These are phyloP conservation scores for Biscogniauxia mediterranea DNA, from an alignment of 2,329 filamentous ascomycete genomes.

Conservation along the genomic window DNA sequence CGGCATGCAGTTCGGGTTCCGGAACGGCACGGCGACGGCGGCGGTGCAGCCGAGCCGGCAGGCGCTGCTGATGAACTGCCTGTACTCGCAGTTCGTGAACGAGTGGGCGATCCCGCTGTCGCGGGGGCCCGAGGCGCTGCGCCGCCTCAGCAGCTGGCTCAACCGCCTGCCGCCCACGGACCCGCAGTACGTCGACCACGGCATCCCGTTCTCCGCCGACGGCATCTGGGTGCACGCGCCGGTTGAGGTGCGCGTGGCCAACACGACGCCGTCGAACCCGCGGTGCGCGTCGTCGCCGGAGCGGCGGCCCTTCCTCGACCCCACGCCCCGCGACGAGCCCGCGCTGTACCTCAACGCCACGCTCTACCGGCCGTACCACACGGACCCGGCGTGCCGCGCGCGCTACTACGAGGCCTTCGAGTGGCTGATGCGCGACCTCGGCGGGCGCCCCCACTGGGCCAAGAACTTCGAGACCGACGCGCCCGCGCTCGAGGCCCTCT, in stretches of 20 bases:
- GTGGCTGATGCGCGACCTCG: slow-evolving; percentile 83
- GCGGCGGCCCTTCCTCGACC: slow-evolving; percentile 60
- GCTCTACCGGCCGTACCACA: slow-evolving; percentile 77
- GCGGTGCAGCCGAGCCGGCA: slow-evolving; percentile 77
- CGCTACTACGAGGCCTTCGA: slow-evolving; percentile 90
- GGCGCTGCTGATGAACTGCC: slow-evolving; percentile 91
- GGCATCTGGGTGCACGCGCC: slow-evolving; percentile 85
- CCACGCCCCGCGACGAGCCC: slow-evolving; percentile 64
- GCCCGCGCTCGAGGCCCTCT: slow-evolving; percentile 63
- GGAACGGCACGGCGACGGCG: slow-evolving; percentile 62
- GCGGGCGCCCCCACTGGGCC: slow-evolving; percentile 84
- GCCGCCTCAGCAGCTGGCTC: slow-evolving; percentile 82
- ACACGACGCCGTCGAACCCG: slow-evolving; percentile 53
- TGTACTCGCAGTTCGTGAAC: slow-evolving; percentile 98
- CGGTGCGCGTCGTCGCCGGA: slow-evolving; percentile 9
- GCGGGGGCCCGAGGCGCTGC: slow-evolving; percentile 83
- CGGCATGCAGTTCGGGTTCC: slow-evolving; percentile 95
- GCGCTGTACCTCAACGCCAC: slow-evolving; percentile 89
- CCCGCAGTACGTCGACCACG: slow-evolving; percentile 58
- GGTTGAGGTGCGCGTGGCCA: slow-evolving; percentile 83
- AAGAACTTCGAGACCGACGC: slow-evolving; percentile 76
- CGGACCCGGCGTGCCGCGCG: slow-evolving; percentile 71
- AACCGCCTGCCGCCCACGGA: slow-evolving; percentile 62
- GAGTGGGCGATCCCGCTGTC: slow-evolving; percentile 92
- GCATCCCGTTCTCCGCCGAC: slow-evolving; percentile 77